Percentiles rank a stretch among this genome's conserved stretches.
Conservation (phyloP, 2,329 filamentous ascomycete species). For the Clarireedia paspali region DNA sequence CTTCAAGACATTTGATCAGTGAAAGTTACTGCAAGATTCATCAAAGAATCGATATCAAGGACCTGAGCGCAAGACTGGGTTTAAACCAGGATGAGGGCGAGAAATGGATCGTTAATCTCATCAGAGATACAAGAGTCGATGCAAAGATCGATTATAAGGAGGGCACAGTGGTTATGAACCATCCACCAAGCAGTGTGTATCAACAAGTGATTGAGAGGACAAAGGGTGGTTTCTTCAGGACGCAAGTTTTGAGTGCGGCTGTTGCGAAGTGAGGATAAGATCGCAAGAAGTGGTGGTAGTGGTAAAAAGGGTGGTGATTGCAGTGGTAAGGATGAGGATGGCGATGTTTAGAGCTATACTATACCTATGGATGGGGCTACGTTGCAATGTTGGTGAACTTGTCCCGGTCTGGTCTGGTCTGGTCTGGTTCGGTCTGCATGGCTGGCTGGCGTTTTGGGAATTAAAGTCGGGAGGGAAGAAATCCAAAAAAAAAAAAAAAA, state of each 20-base stretch:
- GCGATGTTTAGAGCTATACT: neutral
- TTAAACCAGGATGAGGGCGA: slow-evolving; percentile 91
- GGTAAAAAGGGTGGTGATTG: neutral
- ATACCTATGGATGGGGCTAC: neutral
- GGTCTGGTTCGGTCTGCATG: slow-evolving; percentile 7
- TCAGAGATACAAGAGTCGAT: slow-evolving; percentile 92
- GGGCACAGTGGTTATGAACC: slow-evolving; percentile 98
- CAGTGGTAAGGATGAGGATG: neutral
- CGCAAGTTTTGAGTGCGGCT: slow-evolving; percentile 70
- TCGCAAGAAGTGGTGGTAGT: neutral
- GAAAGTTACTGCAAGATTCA: slow-evolving; percentile 99
- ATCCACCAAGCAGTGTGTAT: slow-evolving; percentile 96
- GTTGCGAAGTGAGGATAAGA: slow-evolving; percentile 28
- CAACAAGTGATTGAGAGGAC: slow-evolving; percentile 99
- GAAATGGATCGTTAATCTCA: slow-evolving; percentile 99
- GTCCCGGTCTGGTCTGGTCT: neutral
- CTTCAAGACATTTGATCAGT: slow-evolving; percentile 91
- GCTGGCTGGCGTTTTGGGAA: slow-evolving; percentile 8
- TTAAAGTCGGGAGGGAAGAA: neutral
- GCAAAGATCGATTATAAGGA: slow-evolving; percentile 99
- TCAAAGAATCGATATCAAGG: slow-evolving; percentile 95
- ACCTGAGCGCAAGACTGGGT: slow-evolving; percentile 84
- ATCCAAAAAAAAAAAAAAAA: slow-evolving; percentile 5
- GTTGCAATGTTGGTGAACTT: slow-evolving; percentile 1
- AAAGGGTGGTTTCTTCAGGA: slow-evolving; percentile 97